These are phyloP conservation scores for Microbotryum intermedium DNA, from an alignment of 1,284 basidiomycete genomes.

Conservation along the genomic window DNA sequence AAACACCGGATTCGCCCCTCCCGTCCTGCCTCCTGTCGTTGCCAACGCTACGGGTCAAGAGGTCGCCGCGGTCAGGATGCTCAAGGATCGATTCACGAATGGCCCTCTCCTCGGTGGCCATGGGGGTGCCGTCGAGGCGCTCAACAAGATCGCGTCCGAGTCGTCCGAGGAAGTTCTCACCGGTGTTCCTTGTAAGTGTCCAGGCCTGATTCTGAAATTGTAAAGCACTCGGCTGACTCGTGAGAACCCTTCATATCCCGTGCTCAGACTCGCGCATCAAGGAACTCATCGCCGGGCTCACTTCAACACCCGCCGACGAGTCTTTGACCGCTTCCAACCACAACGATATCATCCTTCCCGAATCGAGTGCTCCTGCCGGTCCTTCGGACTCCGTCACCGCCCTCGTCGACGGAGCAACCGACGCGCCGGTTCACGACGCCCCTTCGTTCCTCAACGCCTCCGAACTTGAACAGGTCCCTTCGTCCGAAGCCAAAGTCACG, in stretches of 20 bases:
- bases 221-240: too few species aligned
- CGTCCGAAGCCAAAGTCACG: conserved; percentile 33
- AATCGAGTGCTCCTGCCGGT: conserved; percentile 38
- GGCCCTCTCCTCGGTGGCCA: conserved; percentile 34
- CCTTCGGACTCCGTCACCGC: conserved; percentile 33
- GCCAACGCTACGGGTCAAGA: conserved; percentile 34
- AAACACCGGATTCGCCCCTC: conserved; percentile 22
- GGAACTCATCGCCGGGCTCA: conserved; percentile 34
- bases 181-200: conserved; percentile 31
- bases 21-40: conserved; percentile 27
- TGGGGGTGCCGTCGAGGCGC: conserved; percentile 32
- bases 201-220: too few species aligned
- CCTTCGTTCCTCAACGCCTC: conserved; percentile 25
- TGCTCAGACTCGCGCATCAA: conserved; percentile 30
- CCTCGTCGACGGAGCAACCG: conserved; percentile 14
- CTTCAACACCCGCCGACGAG: conserved; percentile 26
- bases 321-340: neutral
- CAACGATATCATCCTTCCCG: neutral
- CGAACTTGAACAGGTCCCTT: conserved; percentile 32
- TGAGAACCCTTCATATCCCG: neutral
- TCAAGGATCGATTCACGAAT: conserved; percentile 33
- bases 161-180: conserved; percentile 25
- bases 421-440: neutral
- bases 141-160: conserved; percentile 24
- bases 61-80: conserved; percentile 31